phyloP scores from a whole-genome alignment of 2,329 filamentous ascomycete genomes.

The Paraphoma sp. region DNA sequence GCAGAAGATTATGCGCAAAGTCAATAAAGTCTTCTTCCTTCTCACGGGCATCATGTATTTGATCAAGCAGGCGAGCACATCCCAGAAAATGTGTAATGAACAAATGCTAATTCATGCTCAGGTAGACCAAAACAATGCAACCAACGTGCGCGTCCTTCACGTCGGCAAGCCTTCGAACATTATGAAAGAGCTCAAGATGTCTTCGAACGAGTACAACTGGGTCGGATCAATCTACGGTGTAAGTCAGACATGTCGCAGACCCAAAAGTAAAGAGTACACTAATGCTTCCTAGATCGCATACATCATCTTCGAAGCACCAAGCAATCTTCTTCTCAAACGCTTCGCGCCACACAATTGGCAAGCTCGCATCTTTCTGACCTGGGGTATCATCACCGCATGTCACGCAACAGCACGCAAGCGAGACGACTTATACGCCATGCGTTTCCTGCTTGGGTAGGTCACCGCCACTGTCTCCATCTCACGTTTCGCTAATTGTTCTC shows the following conservation, averaged over 20 bases:
- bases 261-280: background rate
- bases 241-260: background rate
- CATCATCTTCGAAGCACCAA: slow-evolving; percentile 35
- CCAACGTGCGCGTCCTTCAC: slow-evolving; percentile 29
- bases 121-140: slow-evolving; percentile 32
- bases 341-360: slow-evolving; percentile 47
- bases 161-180: slow-evolving; percentile 27
- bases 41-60: slow-evolving; percentile 31
- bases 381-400: slow-evolving; percentile 35
- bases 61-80: slow-evolving; percentile 23
- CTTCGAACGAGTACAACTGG: slow-evolving; percentile 32
- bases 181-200: slow-evolving; percentile 27
- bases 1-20: slow-evolving; percentile 31
- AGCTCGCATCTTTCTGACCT: slow-evolving; percentile 35
- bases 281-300: slow-evolving; percentile 21
- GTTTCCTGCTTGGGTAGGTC: slow-evolving; percentile 26
- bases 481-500: slow-evolving; percentile 38
- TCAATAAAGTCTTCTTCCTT: slow-evolving; percentile 26
- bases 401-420: slow-evolving; percentile 36
- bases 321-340: slow-evolving; percentile 48
- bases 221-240: slow-evolving; percentile 30
- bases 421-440: slow-evolving; percentile 30
- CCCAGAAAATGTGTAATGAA: no score
- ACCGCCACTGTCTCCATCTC: background rate
- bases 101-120: background rate